These are phyloP conservation scores for Aspergillus wentii DNA, from an alignment of 495 filamentous ascomycete genomes.

Conservation along the genomic window DNA sequence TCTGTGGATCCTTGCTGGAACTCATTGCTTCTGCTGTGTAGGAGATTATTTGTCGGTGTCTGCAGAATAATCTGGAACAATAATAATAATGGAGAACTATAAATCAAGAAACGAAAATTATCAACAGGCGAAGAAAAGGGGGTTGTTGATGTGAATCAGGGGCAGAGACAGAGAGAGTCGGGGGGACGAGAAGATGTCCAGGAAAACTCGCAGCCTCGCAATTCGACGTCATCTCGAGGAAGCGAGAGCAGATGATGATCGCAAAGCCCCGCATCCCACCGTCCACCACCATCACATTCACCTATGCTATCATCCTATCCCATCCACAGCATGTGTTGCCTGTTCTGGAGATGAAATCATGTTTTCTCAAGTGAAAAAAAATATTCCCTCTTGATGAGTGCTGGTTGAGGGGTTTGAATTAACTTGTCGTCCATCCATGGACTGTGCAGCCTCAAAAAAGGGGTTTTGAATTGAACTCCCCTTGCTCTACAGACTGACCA, in stretches of 20 bases:
- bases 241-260: no score
- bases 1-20: conserved; percentile 31
- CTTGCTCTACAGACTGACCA: no score
- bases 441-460: no score
- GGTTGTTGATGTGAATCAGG: background rate
- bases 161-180: background rate
- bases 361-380: no score
- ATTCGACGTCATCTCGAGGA: background rate
- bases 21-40: conserved; percentile 18
- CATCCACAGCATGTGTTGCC: no score
- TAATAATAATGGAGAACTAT: no score
- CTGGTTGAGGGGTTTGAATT: no score
- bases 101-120: background rate
- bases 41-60: conserved; percentile 1
- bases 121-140: background rate
- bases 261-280: background rate
- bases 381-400: no score
- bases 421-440: no score
- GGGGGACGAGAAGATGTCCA: background rate
- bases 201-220: background rate
- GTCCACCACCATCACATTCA: background rate
- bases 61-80: no score
- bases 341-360: no score
- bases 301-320: background rate
- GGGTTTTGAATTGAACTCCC: no score